Evolutionary conservation across 441 rosid genomes (phyloP).

Genomic region (Erodium trifolium): DNA sequence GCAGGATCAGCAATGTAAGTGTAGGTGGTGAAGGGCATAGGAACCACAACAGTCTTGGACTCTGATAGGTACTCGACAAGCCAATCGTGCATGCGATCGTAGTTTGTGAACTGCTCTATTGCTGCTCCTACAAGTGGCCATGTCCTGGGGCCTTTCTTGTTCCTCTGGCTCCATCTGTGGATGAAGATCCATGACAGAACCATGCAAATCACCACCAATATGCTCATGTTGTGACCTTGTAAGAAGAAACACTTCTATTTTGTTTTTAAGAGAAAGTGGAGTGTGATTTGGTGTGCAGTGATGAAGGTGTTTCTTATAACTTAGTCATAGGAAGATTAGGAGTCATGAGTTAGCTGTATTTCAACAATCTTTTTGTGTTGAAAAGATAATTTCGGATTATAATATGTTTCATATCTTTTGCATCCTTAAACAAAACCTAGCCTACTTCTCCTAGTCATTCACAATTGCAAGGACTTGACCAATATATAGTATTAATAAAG

Average conservation of each 20-base stretch:
- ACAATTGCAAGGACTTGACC: background rate
- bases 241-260: no score
- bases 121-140: constrained; percentile 95
- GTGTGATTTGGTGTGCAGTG: background rate
- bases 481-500: background rate
- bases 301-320: background rate
- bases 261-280: constrained; percentile 16
- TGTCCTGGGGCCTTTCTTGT: constrained; percentile 65
- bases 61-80: constrained; percentile 56
- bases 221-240: constrained; percentile 23
- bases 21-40: constrained; percentile 80
- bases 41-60: constrained; percentile 64
- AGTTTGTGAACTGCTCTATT: constrained; percentile 67
- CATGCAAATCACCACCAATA: constrained; percentile 32
- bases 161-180: constrained; percentile 69
- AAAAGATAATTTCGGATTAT: constrained; percentile 11
- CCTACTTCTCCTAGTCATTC: constrained; percentile 2
- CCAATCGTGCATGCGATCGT: constrained; percentile 90
- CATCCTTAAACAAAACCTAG: constrained; percentile 27
- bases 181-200: constrained; percentile 53
- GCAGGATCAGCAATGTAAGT: constrained; percentile 90
- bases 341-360: constrained; percentile 27
- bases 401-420: constrained; percentile 31
- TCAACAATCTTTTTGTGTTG: constrained; percentile 35
- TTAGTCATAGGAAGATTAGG: background rate